Conservation (phyloP, 1,139 yeast species). For the Meyerozyma smithsonii region DNA sequence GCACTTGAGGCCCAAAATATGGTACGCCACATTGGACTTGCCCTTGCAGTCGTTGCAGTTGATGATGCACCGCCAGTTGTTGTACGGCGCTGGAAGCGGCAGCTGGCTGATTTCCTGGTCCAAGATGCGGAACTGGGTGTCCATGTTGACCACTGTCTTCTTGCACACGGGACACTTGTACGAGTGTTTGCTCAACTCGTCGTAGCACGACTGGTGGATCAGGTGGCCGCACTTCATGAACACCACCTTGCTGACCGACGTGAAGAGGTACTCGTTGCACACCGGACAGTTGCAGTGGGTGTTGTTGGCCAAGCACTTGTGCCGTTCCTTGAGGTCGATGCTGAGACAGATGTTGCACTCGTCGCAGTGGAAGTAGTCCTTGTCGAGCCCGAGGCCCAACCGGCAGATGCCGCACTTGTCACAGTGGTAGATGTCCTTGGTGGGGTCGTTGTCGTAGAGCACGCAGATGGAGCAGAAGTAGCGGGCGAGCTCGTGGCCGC, state of each 20-base stretch:
- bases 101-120: constrained; percentile 78
- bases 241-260: constrained; percentile 79
- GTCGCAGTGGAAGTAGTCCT: constrained; percentile 86
- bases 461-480: constrained; percentile 78
- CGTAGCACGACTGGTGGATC: constrained; percentile 80
- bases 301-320: constrained; percentile 78
- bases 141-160: constrained; percentile 80
- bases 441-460: constrained; percentile 77
- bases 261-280: constrained; percentile 87
- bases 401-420: constrained; percentile 91
- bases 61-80: constrained; percentile 69
- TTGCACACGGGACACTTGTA: constrained; percentile 92
- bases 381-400: constrained; percentile 79
- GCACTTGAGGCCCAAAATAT: constrained; percentile 83
- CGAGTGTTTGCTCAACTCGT: constrained; percentile 71
- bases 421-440: constrained; percentile 85
- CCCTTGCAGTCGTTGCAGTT: constrained; percentile 90
- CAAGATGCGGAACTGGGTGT: constrained; percentile 76
- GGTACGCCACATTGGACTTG: constrained; percentile 70
- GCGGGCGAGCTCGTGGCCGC: constrained; percentile 63
- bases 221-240: constrained; percentile 96
- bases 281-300: constrained; percentile 92
- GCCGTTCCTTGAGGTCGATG: constrained; percentile 71
- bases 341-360: constrained; percentile 89
- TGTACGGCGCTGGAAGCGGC: constrained; percentile 77